Percentiles rank a stretch among this genome's conserved stretches.
Conservation (phyloP, 371 early-diverging fungal species). For the Haplosporangium sp. region DNA sequence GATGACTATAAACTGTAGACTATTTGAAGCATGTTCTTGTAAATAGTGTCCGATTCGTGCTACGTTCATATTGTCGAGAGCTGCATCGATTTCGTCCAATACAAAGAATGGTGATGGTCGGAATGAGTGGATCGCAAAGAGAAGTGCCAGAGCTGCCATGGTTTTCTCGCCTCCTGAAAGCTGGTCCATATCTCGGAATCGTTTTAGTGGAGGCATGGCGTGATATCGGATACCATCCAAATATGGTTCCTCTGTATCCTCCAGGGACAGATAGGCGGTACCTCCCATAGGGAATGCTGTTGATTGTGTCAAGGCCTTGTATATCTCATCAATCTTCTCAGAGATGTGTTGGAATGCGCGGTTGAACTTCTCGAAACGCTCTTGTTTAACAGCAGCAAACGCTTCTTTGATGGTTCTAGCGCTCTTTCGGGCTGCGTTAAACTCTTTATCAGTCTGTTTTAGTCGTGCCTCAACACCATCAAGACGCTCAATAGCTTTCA, state of each 20-base stretch:
- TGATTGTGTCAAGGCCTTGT: conserved; percentile 93
- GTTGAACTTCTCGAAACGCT: conserved; percentile 86
- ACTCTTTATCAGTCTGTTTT: conserved; percentile 83
- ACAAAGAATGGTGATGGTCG: conserved; percentile 99
- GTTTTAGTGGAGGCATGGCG: conserved; percentile 99
- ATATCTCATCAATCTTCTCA: conserved; percentile 91
- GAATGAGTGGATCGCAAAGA: conserved; percentile 98
- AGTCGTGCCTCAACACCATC: conserved; percentile 85
- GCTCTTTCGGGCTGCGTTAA: conserved; percentile 79
- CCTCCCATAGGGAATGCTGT: conserved; percentile 90
- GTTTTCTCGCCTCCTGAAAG: conserved; percentile 99
- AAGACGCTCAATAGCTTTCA: conserved; percentile 88
- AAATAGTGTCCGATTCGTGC: conserved; percentile 93
- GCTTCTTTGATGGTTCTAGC: conserved; percentile 84
- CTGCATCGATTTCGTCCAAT: conserved; percentile 99
- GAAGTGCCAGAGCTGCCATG: conserved; percentile 95
- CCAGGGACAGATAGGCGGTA: conserved; percentile 95
- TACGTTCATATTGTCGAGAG: conserved; percentile 98
- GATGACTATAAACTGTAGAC: conserved; percentile 98
- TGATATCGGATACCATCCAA: conserved; percentile 96
- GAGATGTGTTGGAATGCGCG: conserved; percentile 93
- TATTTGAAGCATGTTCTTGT: conserved; percentile 66
- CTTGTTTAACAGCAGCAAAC: conserved; percentile 85
- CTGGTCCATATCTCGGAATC: conserved; percentile 99
- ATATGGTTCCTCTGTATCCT: conserved; percentile 97